Conservation (phyloP, 768 basidiomycete species). For the Rhizopogon salebrosus region DNA sequence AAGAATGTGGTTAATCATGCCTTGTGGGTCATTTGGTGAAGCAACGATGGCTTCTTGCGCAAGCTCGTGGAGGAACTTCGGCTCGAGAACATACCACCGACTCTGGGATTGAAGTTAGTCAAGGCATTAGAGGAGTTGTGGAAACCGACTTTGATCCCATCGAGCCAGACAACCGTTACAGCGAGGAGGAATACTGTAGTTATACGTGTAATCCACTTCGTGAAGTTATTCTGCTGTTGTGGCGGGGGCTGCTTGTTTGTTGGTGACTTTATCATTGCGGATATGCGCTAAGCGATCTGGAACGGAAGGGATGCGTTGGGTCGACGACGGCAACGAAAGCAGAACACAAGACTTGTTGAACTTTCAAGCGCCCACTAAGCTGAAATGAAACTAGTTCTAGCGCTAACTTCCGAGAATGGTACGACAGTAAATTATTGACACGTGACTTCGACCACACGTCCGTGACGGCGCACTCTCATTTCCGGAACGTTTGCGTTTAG, state of each 20-base stretch:
- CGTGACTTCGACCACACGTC: no score
- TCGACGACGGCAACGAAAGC: neutral
- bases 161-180: slow-evolving; percentile 45
- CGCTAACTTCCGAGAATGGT: no score
- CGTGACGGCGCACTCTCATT: no score
- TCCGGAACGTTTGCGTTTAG: no score
- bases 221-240: slow-evolving; percentile 9
- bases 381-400: no score
- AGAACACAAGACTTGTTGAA: neutral
- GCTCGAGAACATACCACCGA: slow-evolving; percentile 86
- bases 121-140: neutral
- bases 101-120: slow-evolving; percentile 40
- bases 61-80: slow-evolving; percentile 63
- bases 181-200: slow-evolving; percentile 22
- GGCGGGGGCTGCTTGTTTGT: neutral
- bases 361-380: neutral
- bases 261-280: slow-evolving; percentile 14
- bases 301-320: neutral
- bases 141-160: slow-evolving; percentile 54
- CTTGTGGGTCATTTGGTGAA: slow-evolving; percentile 57
- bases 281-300: neutral
- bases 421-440: no score
- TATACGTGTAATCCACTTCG: slow-evolving; percentile 29
- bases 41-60: slow-evolving; percentile 67
- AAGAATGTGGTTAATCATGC: slow-evolving; percentile 80